Base-by-base conservation (phyloP, 1,284 basidiomycete genomes). In the Puccinia coronata region DNA sequence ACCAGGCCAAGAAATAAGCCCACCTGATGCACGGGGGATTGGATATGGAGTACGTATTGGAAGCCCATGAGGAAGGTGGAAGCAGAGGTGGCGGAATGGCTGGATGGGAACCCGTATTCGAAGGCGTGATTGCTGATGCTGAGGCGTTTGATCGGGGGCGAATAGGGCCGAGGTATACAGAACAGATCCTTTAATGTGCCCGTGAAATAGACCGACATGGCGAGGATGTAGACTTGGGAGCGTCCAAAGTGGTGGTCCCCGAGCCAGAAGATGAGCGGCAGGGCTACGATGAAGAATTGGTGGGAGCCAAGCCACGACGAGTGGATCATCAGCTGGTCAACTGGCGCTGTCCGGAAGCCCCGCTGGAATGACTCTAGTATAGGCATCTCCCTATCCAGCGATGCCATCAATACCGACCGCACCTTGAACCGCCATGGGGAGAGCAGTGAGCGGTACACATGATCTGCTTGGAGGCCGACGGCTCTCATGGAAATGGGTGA, bases 41-140 rank as follows among this genome's bases (percentile, higher is more conserved):
- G 61, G 23, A 65, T 20, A 53, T 41, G 34, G 36, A 49, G 41
- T 23, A 39, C 18, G 31, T 36, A 57, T 55, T 78, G 43, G 2
- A 78, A 31, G 34, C 43, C 47, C 34, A 78, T 93, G 4, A 96
- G 89, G 0, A 94, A 94, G 83, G 96, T 93, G 51, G 93, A 94
- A 78, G 95, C 90, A 70, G 91, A 91, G 86, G 96, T 98, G 0
- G 96, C 95, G 1, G 94, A 93, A 85, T 99, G 96, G 0, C 96
- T 98, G 0, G 95, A 98, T 0, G 95, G 96, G 85, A 98, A 98
- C 23, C 96, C 96, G 85, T 95, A 95, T 87, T 95, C 93, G 2
- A 86, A 83, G 1, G 83, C 84, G 78, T 88, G 87, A 2, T 85
- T 86, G 25, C 87, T 87, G 36, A 88, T 85, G 3, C 86, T 85